Conservation (phyloP, 2,329 filamentous ascomycete species). For the Ophiostoma australiae region DNA sequence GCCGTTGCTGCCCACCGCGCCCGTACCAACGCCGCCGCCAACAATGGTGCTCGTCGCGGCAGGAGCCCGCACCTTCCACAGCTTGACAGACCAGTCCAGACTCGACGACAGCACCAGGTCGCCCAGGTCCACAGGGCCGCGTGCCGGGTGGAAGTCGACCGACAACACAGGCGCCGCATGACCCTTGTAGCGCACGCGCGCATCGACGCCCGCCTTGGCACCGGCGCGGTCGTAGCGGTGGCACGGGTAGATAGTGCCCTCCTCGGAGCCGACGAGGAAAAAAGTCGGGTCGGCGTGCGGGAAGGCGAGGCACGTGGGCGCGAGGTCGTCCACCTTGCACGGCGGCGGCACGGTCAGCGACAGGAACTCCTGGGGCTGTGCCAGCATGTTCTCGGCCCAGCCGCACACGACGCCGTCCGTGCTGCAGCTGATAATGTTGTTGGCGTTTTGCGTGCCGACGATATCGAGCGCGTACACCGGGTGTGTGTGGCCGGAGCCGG, state of each 20-base stretch:
- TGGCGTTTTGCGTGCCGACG: slow-evolving; percentile 95
- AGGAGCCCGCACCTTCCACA: slow-evolving; percentile 88
- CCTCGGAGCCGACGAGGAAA: slow-evolving; percentile 94
- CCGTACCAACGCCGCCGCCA: slow-evolving; percentile 34
- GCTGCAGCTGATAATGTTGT: slow-evolving; percentile 95
- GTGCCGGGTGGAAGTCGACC: slow-evolving; percentile 88
- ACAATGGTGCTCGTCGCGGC: slow-evolving; percentile 61
- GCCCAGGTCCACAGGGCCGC: slow-evolving; percentile 87
- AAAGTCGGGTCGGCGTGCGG: slow-evolving; percentile 93
- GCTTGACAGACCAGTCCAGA: slow-evolving; percentile 93
- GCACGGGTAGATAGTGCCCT: slow-evolving; percentile 93
- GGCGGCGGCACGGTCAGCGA: slow-evolving; percentile 81
- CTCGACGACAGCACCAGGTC: slow-evolving; percentile 90
- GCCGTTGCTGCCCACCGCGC: slow-evolving; percentile 30
- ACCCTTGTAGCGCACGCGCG: slow-evolving; percentile 79
- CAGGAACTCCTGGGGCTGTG: slow-evolving; percentile 89
- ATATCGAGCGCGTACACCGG: slow-evolving; percentile 94
- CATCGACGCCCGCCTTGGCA: slow-evolving; percentile 91
- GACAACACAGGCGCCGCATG: slow-evolving; percentile 95
- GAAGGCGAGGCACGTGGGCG: slow-evolving; percentile 91
- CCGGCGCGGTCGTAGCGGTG: slow-evolving; percentile 96
- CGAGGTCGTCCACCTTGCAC: slow-evolving; percentile 88
- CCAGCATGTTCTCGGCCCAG: slow-evolving; percentile 97
- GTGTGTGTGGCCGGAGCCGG: slow-evolving; percentile 90
- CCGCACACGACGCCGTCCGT: slow-evolving; percentile 95